Conservation (phyloP, 176 grass and related monocot species). For the Paspalum notatum region DNA sequence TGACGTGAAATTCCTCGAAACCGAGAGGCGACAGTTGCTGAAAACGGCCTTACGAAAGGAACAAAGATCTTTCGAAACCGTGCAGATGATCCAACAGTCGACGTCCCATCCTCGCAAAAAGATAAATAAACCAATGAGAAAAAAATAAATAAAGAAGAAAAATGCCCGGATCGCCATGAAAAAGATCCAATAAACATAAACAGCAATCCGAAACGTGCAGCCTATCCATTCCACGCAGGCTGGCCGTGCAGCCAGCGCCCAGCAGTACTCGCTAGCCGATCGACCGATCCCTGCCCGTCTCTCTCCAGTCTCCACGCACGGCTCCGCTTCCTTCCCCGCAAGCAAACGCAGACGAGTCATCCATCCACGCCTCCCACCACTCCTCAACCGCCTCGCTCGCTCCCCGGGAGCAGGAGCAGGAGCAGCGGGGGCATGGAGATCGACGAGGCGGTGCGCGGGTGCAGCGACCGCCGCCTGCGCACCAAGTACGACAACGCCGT, state of each 20-base stretch:
- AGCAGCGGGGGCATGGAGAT: conserved; percentile 74
- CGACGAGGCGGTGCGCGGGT: conserved; percentile 70
- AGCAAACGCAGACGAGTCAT: conserved; percentile 6
- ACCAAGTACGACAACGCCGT: conserved; percentile 88
- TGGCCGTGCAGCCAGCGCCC: not conserved
- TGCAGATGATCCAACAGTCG: not conserved
- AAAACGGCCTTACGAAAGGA: not conserved
- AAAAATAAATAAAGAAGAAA: not conserved
- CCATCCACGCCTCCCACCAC: conserved; percentile 17
- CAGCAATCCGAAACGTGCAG: conserved; percentile 15
- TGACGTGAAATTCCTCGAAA: too few species aligned
- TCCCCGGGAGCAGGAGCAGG: conserved; percentile 5
- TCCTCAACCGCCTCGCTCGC: conserved; percentile 25
- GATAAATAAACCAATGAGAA: not conserved
- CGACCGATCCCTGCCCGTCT: not conserved
- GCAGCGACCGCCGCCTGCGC: conserved; percentile 76
- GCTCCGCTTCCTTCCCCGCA: not conserved
- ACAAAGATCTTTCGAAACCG: not conserved
- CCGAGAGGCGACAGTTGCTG: too few species aligned
- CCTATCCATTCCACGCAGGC: conserved; percentile 36
- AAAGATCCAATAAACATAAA: conserved; percentile 20
- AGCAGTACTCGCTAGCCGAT: not conserved
- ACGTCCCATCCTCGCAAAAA: not conserved
- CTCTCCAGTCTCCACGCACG: not conserved
- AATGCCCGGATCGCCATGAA: not conserved